Base-by-base conservation (phyloP, 169 alveolate genomes). In the Plasmodium chabaudi region DNA sequence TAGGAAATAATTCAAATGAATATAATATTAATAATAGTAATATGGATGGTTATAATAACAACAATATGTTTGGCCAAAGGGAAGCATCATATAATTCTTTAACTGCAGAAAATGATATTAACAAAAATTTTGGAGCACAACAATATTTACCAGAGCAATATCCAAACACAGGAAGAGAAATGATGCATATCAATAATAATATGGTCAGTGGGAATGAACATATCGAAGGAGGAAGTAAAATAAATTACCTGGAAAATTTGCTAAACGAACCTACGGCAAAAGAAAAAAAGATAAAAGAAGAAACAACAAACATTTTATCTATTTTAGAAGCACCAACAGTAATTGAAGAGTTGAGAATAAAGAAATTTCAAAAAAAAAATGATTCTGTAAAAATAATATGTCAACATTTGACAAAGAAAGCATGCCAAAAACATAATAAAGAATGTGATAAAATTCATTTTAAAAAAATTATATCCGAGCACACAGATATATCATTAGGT, bases 401-500 rank as follows among this genome's bases (percentile, higher is more conserved):
- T 60, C 77, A 89, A 0, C 49, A 72, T 86, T 93, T 94, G 25
- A 93, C 96, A 0, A 87, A 75, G 57, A 88, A 77, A 46, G 93
- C 74, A n/a, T 94, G 96, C 70, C 72, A 87, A 21, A 86, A 75
- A 69, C 71, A 92, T 42, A 84, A 64, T 64, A 74, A 87, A 46
- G 87, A 72, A 79, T 92, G 94, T 70, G 73, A 88, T 13, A 82
- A 69, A 44, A 93, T 89, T 21, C 96, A 92, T 69, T 92, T 86
- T 69, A 88, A 87, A 60, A 88, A 92, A 39, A 86, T 93, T 53
- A 87, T 92, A 21, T 75, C 93, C 42, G 94, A 93, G 3, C 94
- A 92, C 64, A 88, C 95, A 13, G 72, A 72, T 51, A 75, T 82
- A 51, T 73, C 90, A 42, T 72, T 97, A 71, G 99, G 99, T 19